Base-by-base conservation (phyloP, 2,329 filamentous ascomycete genomes). In the Pseudocercospora macadamiae region DNA sequence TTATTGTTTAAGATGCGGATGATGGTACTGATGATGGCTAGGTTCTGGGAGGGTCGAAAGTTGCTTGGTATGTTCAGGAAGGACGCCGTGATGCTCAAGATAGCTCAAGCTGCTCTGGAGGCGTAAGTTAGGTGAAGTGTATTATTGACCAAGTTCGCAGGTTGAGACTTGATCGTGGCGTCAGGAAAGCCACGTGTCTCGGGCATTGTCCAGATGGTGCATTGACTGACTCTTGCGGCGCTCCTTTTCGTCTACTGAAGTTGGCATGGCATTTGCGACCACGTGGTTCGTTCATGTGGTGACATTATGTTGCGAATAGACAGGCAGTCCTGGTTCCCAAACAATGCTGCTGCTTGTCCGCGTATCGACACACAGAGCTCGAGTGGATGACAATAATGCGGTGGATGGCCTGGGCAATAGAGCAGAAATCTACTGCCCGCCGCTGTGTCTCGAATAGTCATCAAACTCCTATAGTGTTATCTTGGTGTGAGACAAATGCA, bases 1-100 rank as follows among this genome's bases (percentile, higher is more conserved):
- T 36, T 26, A 5, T 7, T 55, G n/a, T 9, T 45, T 39, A 18
- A 21, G 9, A 28, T 47, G 23, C 21, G 4, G 19, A 18, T 18
- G 9, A 18, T 12, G 8, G 12, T 34, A 32, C 49, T 54, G 23
- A 48, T 49, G 32, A 39, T 21, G 34, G 16, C 18, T 42, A 59
- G 56, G 3, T 64, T 61, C 26, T 66, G 67, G 47, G 72, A 74
- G 61, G 72, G 75, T 21, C 54, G 69, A 18, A 61, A 66, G 64
- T 57, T 57, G 45, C 34, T 70, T 54, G 67, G 54, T 10, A 57
- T 51, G 51, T 67, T 71, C 52, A 49, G 69, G 26, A 65, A 67
- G 56, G 66, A 71, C 52, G 55, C 53, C 12, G 67, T 65, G 54
- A 71, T 68, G 69, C 34, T 67, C 49, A 64, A 57, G 49, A 65